A percentile compares a stretch with the other conserved stretches of the same genome.
Evolutionary conservation across 139 green algal genomes (phyloP).

Genomic region (Ettlia oleoabundans): DNA sequence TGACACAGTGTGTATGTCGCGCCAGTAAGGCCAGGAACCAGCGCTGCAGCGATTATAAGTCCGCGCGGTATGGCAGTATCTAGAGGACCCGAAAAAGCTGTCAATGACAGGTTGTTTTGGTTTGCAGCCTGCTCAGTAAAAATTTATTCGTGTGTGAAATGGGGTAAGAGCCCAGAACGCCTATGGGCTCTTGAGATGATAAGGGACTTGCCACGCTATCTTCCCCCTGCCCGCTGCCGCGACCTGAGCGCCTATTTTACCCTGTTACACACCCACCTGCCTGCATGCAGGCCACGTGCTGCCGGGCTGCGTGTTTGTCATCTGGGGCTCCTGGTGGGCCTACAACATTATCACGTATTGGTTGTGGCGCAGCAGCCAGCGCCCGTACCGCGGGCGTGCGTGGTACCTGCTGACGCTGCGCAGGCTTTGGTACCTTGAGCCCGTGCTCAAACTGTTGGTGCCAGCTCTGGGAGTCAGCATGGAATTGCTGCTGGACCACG

Average conservation of each 20-base stretch:
- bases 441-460: constrained; percentile 34
- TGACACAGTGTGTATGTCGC: too few species aligned
- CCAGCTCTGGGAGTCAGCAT: constrained; percentile 26
- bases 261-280: neutral
- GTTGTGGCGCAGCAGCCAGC: neutral
- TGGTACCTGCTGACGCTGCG: constrained; percentile 32
- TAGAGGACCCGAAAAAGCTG: too few species aligned
- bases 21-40: too few species aligned
- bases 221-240: neutral
- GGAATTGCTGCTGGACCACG: constrained; percentile 45
- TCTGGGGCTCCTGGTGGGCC: constrained; percentile 43
- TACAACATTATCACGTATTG: constrained; percentile 2
- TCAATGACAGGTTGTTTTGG: too few species aligned
- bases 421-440: constrained; percentile 27
- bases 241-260: neutral
- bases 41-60: too few species aligned
- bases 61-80: too few species aligned
- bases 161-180: too few species aligned
- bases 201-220: too few species aligned
- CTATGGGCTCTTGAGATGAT: too few species aligned
- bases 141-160: too few species aligned
- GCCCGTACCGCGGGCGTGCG: constrained; percentile 9
- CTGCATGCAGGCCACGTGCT: constrained; percentile 34
- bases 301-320: constrained; percentile 27
- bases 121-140: too few species aligned